Base-by-base conservation (phyloP, 495 filamentous ascomycete species). In the Penicillium canescens region DNA sequence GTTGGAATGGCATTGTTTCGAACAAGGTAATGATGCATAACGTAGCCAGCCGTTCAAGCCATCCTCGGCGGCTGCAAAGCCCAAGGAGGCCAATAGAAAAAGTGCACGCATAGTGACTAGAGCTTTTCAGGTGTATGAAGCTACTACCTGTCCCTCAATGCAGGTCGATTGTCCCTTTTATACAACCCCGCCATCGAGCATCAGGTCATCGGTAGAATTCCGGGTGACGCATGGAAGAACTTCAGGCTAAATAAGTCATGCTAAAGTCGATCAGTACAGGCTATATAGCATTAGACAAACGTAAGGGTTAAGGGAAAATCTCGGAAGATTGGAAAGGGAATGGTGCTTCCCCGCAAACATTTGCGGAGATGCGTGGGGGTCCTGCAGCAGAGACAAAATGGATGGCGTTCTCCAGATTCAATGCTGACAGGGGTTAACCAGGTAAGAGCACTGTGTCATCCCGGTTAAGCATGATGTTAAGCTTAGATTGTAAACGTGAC, bases 21-120 rank as follows among this genome's bases (percentile, higher is more conserved):
- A 67, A 42, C 67, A 59, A 2, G 78, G 71, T 37, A 87, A 52
- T 9, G 77, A 74, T 18, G 84, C 81, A 67, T 88, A 88, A 42
- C 85, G 80, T 35, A 89, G 62, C 86, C 86, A 89, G 50, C 74
- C 85, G 43, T 77, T 69, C 20, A 82, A 64, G 12, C 86, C 86
- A 57, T 82, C 78, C 56, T 89, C 83, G 36, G 63, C 68, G 20
- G 56, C 59, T 13, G 36, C 56, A 18, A 53, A 9, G 26, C 59
- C 55, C 18, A 62, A 23, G 10, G 47, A 50, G 1, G 45, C 56
- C n/a, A 62, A 23, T 2, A 60, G 50, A 8, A 56, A 31, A 18
- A 62, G 33, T 13, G 24, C 18, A 28, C 52, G 38, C 59, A 62
- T 62, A 6, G 10, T 55, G 21, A 14, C 3, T 20, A 34, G 13